phyloP scores from a whole-genome alignment of 306 rosid genomes.

The Gleditsia sinensis region DNA sequence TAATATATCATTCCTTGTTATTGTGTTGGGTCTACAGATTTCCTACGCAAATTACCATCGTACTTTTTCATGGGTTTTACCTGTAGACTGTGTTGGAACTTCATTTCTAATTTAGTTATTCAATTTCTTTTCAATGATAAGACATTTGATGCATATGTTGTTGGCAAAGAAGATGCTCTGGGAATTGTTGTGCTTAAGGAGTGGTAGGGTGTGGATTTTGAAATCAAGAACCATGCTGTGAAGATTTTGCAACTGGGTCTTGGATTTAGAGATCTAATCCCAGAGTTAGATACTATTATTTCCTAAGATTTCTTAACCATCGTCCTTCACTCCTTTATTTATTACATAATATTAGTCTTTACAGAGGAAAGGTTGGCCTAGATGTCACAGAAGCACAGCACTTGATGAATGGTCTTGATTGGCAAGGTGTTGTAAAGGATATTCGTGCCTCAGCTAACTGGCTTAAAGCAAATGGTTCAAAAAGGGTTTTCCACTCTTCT shows the following conservation, averaged over 20 bases:
- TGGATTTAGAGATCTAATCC: conserved; percentile 90
- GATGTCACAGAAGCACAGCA: conserved; percentile 96
- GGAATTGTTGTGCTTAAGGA: conserved; percentile 90
- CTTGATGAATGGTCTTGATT: conserved; percentile 83
- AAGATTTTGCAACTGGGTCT: conserved; percentile 71
- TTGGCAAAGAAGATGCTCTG: conserved; percentile 86
- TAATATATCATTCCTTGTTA: background rate
- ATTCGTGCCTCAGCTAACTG: conserved; percentile 81
- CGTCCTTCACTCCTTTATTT: background rate
- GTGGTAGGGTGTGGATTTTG: conserved; percentile 95
- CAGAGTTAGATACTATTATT: conserved; percentile 56
- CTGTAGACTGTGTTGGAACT: background rate
- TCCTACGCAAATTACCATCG: background rate
- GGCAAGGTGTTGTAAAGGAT: conserved; percentile 97
- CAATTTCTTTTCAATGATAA: conserved; percentile 37
- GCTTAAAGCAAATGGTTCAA: conserved; percentile 93
- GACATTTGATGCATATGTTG: conserved; percentile 81
- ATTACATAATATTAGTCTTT: conserved; percentile 46
- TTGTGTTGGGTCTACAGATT: conserved; percentile 5
- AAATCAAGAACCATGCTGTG: conserved; percentile 77
- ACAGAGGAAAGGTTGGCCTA: conserved; percentile 86
- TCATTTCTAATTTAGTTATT: background rate
- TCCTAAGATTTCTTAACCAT: background rate
- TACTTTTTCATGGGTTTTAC: conserved; percentile 3
- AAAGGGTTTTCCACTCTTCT: conserved; percentile 56